Percentiles rank a stretch among this genome's conserved stretches.
These are phyloP conservation scores for Krasilnikovozyma curviuscula DNA, from an alignment of 768 basidiomycete species.

Conservation along the genomic window DNA sequence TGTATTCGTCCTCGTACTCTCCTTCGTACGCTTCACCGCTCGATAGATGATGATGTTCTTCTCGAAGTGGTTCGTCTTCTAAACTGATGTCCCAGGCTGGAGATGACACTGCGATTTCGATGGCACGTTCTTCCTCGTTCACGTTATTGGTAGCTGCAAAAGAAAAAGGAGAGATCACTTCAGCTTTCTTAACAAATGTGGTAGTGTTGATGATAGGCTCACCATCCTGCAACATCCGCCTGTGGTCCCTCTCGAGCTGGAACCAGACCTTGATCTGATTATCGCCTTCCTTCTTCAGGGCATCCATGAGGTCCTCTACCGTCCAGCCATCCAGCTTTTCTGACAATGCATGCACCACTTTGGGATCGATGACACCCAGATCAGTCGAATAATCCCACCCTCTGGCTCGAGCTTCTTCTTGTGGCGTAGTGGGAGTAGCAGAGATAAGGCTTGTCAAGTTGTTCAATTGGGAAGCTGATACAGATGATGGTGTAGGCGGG, in stretches of 20 bases:
- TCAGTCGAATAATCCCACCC: conserved; percentile 81
- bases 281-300: conserved; percentile 63
- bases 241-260: conserved; percentile 75
- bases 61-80: conserved; percentile 32
- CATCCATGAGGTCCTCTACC: conserved; percentile 73
- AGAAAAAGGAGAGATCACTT: conserved; percentile 9
- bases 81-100: conserved; percentile 28
- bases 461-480: conserved; percentile 12
- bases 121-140: conserved; percentile 42
- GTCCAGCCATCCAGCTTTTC: conserved; percentile 50
- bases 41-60: conserved; percentile 32
- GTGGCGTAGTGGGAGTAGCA: background rate
- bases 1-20: conserved; percentile 31
- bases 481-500: conserved; percentile 38
- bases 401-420: conserved; percentile 32
- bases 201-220: conserved; percentile 25
- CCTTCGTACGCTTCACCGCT: conserved; percentile 49
- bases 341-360: conserved; percentile 67
- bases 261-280: conserved; percentile 95
- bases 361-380: conserved; percentile 76
- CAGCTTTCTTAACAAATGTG: conserved; percentile 14
- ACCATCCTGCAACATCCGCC: conserved; percentile 66
- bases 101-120: conserved; percentile 27
- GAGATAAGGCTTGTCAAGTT: background rate
- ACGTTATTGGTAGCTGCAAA: conserved; percentile 34